Evolutionary conservation across 169 alveolate species (phyloP).

Genomic region (Plasmodium billcollinsi): DNA sequence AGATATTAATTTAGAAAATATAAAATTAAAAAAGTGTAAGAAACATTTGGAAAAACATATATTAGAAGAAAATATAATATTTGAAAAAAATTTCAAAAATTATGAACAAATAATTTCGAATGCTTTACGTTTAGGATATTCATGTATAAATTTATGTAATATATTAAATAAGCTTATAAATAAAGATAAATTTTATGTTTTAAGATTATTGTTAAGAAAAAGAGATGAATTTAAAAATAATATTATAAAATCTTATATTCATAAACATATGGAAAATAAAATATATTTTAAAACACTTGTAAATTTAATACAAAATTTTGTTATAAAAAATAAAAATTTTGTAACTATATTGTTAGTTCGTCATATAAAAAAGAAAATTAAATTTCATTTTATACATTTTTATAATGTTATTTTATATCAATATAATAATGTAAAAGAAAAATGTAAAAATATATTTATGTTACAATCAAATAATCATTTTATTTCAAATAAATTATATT

Average conservation of each 20-base stretch:
- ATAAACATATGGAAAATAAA: conserved; percentile 14
- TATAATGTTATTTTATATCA: conserved; percentile 11
- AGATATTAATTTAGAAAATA: conserved; percentile 50
- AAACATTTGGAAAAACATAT: conserved; percentile 40
- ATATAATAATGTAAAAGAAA: no score
- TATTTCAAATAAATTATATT: no score
- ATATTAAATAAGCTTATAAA: conserved; percentile 24
- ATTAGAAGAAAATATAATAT: conserved; percentile 29
- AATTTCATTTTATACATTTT: conserved; percentile 12
- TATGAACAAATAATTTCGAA: conserved; percentile 70
- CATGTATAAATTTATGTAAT: conserved; percentile 36
- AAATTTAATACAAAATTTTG: conserved; percentile 11
- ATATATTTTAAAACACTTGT: conserved; percentile 35
- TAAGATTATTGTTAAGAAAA: conserved; percentile 32
- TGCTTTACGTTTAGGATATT: conserved; percentile 57
- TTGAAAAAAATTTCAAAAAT: conserved; percentile 56
- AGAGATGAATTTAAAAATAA: conserved; percentile 41
- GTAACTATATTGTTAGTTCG: conserved; percentile 20
- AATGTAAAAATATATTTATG: no score
- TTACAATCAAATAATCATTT: no score
- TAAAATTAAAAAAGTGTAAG: conserved; percentile 52
- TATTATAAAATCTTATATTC: conserved; percentile 23
- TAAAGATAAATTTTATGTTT: conserved; percentile 25
- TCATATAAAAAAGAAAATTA: conserved; percentile 40
- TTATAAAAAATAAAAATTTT: conserved; percentile 32